Conservation (phyloP, 2,329 filamentous ascomycete species). For the Aspergillus caelatus region DNA sequence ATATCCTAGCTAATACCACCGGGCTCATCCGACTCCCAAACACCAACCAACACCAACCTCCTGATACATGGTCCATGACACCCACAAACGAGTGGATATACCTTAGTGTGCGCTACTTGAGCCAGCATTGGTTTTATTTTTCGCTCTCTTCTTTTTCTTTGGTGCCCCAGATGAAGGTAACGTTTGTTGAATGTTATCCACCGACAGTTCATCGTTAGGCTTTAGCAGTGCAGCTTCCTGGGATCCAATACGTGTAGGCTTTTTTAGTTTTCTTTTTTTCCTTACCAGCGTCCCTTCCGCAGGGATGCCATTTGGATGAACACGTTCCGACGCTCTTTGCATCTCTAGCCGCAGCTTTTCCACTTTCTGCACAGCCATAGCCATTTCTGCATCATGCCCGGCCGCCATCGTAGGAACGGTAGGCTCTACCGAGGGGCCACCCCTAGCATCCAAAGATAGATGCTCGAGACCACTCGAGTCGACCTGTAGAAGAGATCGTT, state of each 20-base stretch:
- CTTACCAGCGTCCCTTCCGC: slow-evolving; percentile 56
- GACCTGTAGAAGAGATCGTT: slow-evolving; percentile 75
- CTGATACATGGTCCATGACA: neutral
- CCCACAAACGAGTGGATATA: neutral
- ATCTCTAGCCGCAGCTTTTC: slow-evolving; percentile 86
- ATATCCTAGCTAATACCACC: neutral
- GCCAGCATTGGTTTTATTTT: neutral
- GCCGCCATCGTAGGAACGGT: slow-evolving; percentile 65
- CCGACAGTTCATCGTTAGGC: neutral
- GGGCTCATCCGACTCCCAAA: neutral
- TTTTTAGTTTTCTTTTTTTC: slow-evolving; percentile 56
- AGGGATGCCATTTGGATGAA: slow-evolving; percentile 52
- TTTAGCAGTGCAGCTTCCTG: neutral
- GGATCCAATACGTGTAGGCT: slow-evolving; percentile 11
- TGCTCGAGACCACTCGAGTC: slow-evolving; percentile 80
- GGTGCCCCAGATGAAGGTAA: neutral
- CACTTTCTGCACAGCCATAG: slow-evolving; percentile 82
- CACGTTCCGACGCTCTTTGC: slow-evolving; percentile 56
- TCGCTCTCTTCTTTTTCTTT: neutral
- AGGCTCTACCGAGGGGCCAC: slow-evolving; percentile 16
- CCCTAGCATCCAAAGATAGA: slow-evolving; percentile 66
- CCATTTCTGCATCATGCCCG: slow-evolving; percentile 86
- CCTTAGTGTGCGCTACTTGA: neutral
- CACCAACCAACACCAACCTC: neutral
- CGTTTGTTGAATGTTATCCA: neutral